Base-by-base conservation (phyloP, 257 asterid genomes). In the Cinchona pubescens region DNA sequence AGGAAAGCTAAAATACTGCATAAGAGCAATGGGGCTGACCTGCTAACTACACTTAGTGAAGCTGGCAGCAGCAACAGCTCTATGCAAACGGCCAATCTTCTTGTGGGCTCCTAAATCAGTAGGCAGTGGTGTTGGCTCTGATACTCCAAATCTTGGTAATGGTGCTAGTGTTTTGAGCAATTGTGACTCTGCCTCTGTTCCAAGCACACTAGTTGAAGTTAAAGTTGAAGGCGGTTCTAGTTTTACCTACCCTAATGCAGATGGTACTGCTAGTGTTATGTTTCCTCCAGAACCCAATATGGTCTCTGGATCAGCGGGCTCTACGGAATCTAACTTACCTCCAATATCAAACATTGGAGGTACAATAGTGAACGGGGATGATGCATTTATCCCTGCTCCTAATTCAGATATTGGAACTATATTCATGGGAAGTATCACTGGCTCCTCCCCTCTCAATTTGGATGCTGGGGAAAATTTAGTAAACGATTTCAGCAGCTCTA, bases 1-100 rank as follows among this genome's bases (percentile, higher is more conserved):
- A 95, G 99, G 85, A 92, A 81, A 82, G 97, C 96, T 70, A 93
- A 88, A 87, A 86, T 92, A 78, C 78, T 95, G 75, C 82, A 89
- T 40, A 84, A 60, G 83, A 63, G 83, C 82, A 85, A 81, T 74
- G 86, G 74, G 58, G 66, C 84, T 59, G 73, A 83, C 56, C 77
- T 76, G 16, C 83, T 80, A 69, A 81, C 79, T 77, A 72, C 82
- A 59, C 72, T 75, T 74, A 59, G 64, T 56, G 88, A 81, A 66
- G 79, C 76, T 77, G 46, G 65, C 64, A 49, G 69, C 51, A 74
- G 82, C 83, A 76, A 59, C 51, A 71, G 64, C 61, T 43, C 73
- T 73, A 16, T n/a, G n/a, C n/a, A n/a, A n/a, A n/a, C n/a, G n/a
- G n/a, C n/a, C n/a, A n/a, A n/a, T n/a, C n/a, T n/a, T n/a, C n/a